Conservation (phyloP, 2,329 filamentous ascomycete genomes). For the Erysiphe neolycopersici region DNA sequence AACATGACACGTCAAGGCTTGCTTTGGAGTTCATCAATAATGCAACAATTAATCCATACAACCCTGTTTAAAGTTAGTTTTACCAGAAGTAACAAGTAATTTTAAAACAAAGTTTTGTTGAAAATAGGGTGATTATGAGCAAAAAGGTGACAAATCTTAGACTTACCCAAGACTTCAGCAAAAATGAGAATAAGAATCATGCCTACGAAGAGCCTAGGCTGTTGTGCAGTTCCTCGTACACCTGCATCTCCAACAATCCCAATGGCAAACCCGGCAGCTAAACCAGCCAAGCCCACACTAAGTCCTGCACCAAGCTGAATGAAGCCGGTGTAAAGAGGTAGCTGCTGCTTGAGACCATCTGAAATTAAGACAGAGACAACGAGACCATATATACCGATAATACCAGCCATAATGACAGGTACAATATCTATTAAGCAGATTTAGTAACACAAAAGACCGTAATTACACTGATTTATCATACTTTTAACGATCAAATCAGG, state of each 20-base stretch:
- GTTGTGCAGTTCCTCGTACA: slow-evolving; percentile 57
- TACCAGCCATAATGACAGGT: slow-evolving; percentile 99
- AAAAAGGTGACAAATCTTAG: background rate
- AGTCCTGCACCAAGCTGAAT: slow-evolving; percentile 69
- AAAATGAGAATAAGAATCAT: slow-evolving; percentile 73
- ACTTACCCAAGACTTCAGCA: slow-evolving; percentile 53
- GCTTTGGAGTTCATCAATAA: slow-evolving; percentile 99
- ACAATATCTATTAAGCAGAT: slow-evolving; percentile 52
- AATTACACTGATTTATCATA: slow-evolving; percentile 22
- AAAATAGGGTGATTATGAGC: background rate
- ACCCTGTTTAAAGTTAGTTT: slow-evolving; percentile 31
- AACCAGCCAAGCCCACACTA: slow-evolving; percentile 54
- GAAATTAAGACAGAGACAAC: slow-evolving; percentile 74
- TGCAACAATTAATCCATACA: slow-evolving; percentile 95
- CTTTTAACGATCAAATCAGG: slow-evolving; percentile 99
- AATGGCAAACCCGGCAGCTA: slow-evolving; percentile 66
- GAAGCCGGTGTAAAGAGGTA: slow-evolving; percentile 57
- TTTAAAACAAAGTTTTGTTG: background rate
- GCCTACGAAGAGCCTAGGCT: slow-evolving; percentile 43
- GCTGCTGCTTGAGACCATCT: slow-evolving; percentile 44
- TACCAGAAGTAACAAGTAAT: background rate
- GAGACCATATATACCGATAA: slow-evolving; percentile 95
- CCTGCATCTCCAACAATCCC: slow-evolving; percentile 73
- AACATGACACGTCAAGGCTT: slow-evolving; percentile 33
- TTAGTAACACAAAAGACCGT: background rate